These are phyloP conservation scores for Mortierella sp. DNA, from an alignment of 371 early-diverging fungal genomes.

Conservation along the genomic window DNA sequence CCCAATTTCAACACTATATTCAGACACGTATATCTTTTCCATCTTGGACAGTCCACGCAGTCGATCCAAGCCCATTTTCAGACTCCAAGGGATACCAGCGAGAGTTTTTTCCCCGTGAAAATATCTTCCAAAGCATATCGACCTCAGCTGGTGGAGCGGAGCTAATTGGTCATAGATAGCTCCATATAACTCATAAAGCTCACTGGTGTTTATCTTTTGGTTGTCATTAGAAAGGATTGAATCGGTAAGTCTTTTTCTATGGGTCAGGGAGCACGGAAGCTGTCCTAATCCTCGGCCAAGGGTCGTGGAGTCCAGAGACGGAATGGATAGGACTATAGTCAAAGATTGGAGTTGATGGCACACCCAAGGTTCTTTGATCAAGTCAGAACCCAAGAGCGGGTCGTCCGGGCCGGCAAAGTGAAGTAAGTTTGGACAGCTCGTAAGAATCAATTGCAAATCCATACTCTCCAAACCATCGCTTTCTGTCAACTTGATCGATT, in stretches of 20 bases:
- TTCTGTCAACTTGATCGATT: not conserved
- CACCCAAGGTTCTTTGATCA: constrained; percentile 3
- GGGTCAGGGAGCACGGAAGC: too few relatives aligned
- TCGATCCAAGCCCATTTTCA: constrained; percentile 4
- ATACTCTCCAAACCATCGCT: not conserved
- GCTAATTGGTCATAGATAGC: constrained; percentile 11
- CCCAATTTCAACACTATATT: not conserved
- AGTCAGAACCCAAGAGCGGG: not conserved
- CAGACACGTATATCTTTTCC: constrained; percentile 5
- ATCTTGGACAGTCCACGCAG: constrained; percentile 3
- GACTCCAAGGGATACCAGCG: constrained; percentile 11
- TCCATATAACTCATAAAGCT: not conserved
- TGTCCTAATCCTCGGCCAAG: too few relatives aligned
- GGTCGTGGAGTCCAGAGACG: not conserved
- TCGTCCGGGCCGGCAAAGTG: not conserved
- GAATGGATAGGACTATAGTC: not conserved
- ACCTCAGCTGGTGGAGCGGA: not conserved
- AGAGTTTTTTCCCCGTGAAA: not conserved
- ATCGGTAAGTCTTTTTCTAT: too few relatives aligned
- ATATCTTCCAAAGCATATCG: not conserved
- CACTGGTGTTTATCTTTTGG: not conserved
- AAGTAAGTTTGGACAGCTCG: constrained; percentile 4
- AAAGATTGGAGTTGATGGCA: not conserved
- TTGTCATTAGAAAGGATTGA: not conserved
- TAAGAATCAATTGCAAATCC: constrained; percentile 5